Conservation (phyloP, 176 grass and related monocot species). For the Elaeis guineensis region DNA sequence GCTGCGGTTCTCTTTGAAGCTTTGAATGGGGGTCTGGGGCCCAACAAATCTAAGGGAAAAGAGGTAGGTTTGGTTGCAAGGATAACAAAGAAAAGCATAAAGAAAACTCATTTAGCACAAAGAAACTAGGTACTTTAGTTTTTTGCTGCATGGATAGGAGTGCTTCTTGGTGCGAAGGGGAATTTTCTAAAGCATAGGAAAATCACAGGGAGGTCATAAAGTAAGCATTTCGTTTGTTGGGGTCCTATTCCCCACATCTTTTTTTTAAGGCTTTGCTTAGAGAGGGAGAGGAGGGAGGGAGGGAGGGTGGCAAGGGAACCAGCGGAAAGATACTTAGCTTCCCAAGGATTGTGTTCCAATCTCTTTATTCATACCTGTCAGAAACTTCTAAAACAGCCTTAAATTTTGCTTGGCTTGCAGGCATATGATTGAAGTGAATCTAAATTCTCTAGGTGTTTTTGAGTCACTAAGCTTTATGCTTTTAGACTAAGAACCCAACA, state of each 20-base stretch:
- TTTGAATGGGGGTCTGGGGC: background rate
- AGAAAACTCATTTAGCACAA: background rate
- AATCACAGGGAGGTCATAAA: background rate
- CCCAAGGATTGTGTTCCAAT: slow-evolving; percentile 5
- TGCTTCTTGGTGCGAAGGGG: background rate
- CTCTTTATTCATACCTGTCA: slow-evolving; percentile 1
- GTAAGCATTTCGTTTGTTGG: background rate
- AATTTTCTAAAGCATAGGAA: slow-evolving; percentile 5
- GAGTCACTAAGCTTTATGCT: background rate
- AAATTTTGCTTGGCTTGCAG: slow-evolving; percentile 4
- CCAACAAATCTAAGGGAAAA: background rate
- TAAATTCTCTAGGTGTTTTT: background rate
- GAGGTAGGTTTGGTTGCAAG: background rate
- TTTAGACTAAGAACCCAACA: background rate
- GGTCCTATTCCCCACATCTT: background rate
- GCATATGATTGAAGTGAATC: slow-evolving; percentile 7
- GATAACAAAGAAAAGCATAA: background rate
- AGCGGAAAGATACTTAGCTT: slow-evolving; percentile 1
- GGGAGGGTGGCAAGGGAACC: background rate
- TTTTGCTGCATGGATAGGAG: background rate
- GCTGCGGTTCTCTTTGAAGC: slow-evolving; percentile 28
- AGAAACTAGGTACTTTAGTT: background rate
- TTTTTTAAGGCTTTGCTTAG: no score
- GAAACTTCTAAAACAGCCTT: slow-evolving; percentile 22
- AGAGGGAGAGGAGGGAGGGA: no score